Evolutionary conservation across 1,284 basidiomycete genomes (phyloP), one percentile per base, ranked within the genome.

Genomic region (Trichosporon coremiiforme): DNA sequence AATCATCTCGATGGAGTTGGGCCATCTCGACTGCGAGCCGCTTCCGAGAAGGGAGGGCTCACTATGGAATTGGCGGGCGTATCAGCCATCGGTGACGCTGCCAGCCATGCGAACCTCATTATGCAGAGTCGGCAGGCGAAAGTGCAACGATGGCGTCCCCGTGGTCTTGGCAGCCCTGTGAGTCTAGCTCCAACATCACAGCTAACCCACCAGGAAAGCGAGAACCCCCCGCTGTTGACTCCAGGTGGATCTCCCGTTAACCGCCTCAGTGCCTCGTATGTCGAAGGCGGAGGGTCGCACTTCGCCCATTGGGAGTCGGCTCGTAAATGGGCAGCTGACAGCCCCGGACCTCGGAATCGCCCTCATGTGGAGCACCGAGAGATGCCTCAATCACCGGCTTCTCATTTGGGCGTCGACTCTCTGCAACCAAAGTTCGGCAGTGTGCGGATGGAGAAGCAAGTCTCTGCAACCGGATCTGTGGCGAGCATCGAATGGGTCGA

Each of bases 401-500:
- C 57, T n/a, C 29, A 60, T 31, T 31, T 60, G 1, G 57, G 57
- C 6, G 31, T 60, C 1, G 57, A 60, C 12, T 17, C 57, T 9
- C 7, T 33, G 13, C 31, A 13, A n/a, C 29, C 57, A 3, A 60
- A 60, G 15, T 60, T 55, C 33, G 62, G 35, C 29, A 33, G 70
- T 2, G 64, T 74, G 1, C 57, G 60, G 0, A 80, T 83, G 78
- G 78, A 78, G 66, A 77, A 75, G 17, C 75, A 77, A 60, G 68
- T 68, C 0, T 79, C 78, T 31, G 70, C 77, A 1, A 77, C 76
- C 8, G 81, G 79, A 1, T 75, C 75, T 12, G 72, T 83, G 10
- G 78, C 79, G 12, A 86, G 86, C 41, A 85, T 87, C 68, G 87
- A 87, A 73, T 87, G 87, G 87, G 85, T 87, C 33, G 87, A 87